Percentiles rank a stretch among this genome's conserved stretches.
Evolutionary conservation across 2,329 filamentous ascomycete species (phyloP).

Genomic region (Tolypocladium cylindrosporum): DNA sequence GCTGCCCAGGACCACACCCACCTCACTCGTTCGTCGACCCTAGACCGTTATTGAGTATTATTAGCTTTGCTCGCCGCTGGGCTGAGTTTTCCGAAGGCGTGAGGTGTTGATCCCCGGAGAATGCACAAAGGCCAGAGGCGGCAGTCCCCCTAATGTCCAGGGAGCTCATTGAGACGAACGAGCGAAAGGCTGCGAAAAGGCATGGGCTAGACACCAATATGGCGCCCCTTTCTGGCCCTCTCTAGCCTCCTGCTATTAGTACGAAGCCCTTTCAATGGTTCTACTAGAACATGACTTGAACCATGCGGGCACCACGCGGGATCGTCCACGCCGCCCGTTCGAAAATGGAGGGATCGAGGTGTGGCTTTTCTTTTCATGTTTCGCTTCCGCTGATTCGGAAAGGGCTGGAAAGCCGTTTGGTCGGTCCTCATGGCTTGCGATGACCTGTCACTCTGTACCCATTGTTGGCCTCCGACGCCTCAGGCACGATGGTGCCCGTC

Average conservation of each 20-base stretch:
- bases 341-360: background rate
- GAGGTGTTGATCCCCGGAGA: background rate
- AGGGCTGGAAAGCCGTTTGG: background rate
- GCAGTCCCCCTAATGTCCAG: too few relatives aligned
- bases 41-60: background rate
- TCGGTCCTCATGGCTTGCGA: background rate
- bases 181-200: background rate
- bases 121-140: too few relatives aligned
- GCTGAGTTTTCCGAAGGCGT: background rate
- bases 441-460: background rate
- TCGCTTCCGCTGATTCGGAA: background rate
- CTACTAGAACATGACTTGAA: background rate
- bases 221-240: background rate
- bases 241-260: background rate
- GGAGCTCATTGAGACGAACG: background rate
- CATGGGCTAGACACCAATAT: background rate
- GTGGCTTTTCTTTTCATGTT: background rate
- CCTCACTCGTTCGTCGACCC: background rate
- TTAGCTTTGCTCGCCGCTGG: background rate
- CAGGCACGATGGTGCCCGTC: background rate
- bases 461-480: background rate
- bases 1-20: background rate
- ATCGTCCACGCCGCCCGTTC: background rate
- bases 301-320: constrained; percentile 1
- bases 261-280: background rate